These are phyloP conservation scores for Talaromyces sp. DNA, from an alignment of 2,329 filamentous ascomycete genomes.

Conservation along the genomic window DNA sequence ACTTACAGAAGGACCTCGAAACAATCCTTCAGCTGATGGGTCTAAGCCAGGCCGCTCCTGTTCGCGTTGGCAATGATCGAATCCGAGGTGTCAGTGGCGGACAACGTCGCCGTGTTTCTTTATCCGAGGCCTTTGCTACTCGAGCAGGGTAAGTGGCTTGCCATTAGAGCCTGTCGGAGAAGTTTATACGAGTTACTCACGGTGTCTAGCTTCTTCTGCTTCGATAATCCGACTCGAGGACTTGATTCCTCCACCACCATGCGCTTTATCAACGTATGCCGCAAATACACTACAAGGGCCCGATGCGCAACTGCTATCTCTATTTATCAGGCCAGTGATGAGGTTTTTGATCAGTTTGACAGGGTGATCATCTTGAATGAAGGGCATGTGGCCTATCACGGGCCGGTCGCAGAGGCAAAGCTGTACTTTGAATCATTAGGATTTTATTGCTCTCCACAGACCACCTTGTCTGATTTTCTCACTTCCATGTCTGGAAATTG, in stretches of 20 bases:
- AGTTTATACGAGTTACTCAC: too few species aligned
- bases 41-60: slow-evolving; percentile 46
- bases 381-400: slow-evolving; percentile 66
- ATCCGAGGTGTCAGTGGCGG: slow-evolving; percentile 57
- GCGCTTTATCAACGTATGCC: slow-evolving; percentile 49
- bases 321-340: slow-evolving; percentile 48
- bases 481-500: slow-evolving; percentile 49
- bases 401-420: slow-evolving; percentile 51
- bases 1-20: too few species aligned
- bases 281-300: slow-evolving; percentile 32
- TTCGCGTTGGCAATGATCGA: slow-evolving; percentile 48
- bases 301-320: slow-evolving; percentile 43
- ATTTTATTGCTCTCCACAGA: slow-evolving; percentile 56
- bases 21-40: slow-evolving; percentile 37
- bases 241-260: slow-evolving; percentile 51
- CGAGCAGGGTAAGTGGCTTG: slow-evolving; percentile 40
- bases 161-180: too few species aligned
- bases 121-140: slow-evolving; percentile 50
- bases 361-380: slow-evolving; percentile 63
- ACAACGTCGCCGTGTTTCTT: slow-evolving; percentile 56
- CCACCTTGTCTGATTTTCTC: slow-evolving; percentile 61
- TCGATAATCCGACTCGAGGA: slow-evolving; percentile 43
- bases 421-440: slow-evolving; percentile 60
- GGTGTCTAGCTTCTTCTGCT: slow-evolving; percentile 32
- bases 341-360: slow-evolving; percentile 45